Evolutionary conservation across 306 rosid genomes (phyloP), one percentile per base, ranked within the genome.

Genomic region (Quercus wislizeni): DNA sequence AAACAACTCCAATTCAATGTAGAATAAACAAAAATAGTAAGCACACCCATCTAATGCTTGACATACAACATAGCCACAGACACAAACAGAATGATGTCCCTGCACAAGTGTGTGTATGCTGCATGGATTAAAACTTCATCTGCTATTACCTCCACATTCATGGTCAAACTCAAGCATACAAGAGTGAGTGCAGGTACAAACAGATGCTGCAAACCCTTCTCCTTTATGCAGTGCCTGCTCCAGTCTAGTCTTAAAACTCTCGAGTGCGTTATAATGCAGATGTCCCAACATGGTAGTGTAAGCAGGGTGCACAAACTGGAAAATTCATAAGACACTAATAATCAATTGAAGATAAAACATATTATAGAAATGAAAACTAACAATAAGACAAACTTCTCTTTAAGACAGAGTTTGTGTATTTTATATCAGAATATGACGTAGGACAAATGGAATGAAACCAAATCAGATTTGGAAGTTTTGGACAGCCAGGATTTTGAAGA

Each of bases 121-220:
- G 76, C 21, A 69, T 55, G 35, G 56, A 79, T 13, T 73, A 77
- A 62, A 76, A 80, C 69, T 61, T 20, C 4, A 30, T 71, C 70
- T 14, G 55, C 41, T 25, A 79, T 76, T 89, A 94, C 99, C 97
- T 80, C 92, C 83, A 87, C 89, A 87, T 69, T 84, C 89, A 84
- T 85, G 83, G 78, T 94, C 95, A 80, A 94, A 92, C 76, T 84
- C 87, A 7, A 75, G 85, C 86, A 90, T 67, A 74, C 84, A 83
- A 74, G 88, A 80, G 30, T 82, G 80, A 14, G 84, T 72, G 76
- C 76, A 88, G 17, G 11, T 82, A 70, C 74, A 82, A 75, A 84
- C 91, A 43, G 94, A 70, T 61, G 90, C 83, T 73, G 97, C 90
- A 68, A 91, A 94, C 63, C 90, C 92, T 89, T 89, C 97, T 83